phyloP scores from a whole-genome alignment of 1,284 basidiomycete species.

The Leccinum fallax region DNA sequence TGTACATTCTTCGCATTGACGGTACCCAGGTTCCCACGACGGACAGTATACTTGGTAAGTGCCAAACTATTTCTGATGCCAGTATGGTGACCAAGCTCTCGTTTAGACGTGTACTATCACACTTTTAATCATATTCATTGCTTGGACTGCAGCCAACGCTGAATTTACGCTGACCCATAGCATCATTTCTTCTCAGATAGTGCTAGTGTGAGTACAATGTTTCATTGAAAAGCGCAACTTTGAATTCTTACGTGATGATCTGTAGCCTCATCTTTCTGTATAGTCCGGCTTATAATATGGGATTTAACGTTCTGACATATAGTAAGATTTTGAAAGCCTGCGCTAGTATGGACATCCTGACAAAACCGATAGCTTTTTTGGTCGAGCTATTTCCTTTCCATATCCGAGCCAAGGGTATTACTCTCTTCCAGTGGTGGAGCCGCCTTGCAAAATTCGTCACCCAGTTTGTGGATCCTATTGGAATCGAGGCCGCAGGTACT shows the following conservation, averaged over 20 bases:
- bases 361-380: conserved; percentile 15
- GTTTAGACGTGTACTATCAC: background rate
- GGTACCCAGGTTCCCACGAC: background rate
- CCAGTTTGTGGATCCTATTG: conserved; percentile 19
- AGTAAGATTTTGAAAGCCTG: background rate
- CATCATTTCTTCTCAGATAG: conserved; percentile 5
- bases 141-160: conserved; percentile 13
- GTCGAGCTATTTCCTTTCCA: conserved; percentile 28
- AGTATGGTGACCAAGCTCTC: background rate
- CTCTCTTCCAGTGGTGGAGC: conserved; percentile 20
- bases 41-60: background rate
- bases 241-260: background rate
- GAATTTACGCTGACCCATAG: conserved; percentile 12
- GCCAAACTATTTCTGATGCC: background rate
- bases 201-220: conserved; percentile 3
- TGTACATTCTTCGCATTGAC: background rate
- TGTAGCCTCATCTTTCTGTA: background rate
- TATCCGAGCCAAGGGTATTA: conserved; percentile 17
- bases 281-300: background rate
- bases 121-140: background rate
- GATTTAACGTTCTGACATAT: background rate
- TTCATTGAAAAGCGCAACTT: background rate
- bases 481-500: conserved; percentile 13
- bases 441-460: conserved; percentile 9
- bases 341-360: background rate